Base-by-base conservation (phyloP, 2,329 filamentous ascomycete species). In the Aspergillus sp. region DNA sequence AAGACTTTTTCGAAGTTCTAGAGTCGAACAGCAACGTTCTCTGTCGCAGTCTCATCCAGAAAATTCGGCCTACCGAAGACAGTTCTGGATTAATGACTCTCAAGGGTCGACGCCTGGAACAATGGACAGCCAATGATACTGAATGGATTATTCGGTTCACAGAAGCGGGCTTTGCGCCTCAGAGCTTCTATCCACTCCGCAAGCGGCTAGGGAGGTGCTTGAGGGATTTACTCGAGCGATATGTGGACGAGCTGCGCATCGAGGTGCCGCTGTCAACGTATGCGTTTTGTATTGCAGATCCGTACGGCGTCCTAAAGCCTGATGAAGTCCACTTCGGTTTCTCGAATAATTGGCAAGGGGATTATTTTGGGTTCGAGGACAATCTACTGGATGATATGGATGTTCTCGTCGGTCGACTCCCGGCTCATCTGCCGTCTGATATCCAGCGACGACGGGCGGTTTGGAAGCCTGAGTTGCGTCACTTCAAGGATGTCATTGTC, bases 211-310 rank as follows among this genome's bases (percentile, higher is more conserved):
- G 62, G 2, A 60, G 56, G 2, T 67, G 70, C 28, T 57, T 79
- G 2, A 57, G 52, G 5, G 50, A 60, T 4, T 64, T 71, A 43
- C 65, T 78, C 19, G 51, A 66, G 3, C 60, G 60, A 3, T 68
- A 73, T 46, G 67, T 75, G 9, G 62, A 73, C 4, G 71, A 72
- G 12, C 57, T 79, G 8, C 67, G 69, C 29, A 71, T 81, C 12
- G 66, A 68, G 6, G 61, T 81, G 2, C 66, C 68, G 0, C 66
- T 71, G 12, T 78, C 78, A 0, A 78, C 79, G 0, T 75, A 72
- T 52, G 67, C 78, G 0, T 75, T 73, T 49, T 81, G 79, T 12
- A 68, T 83, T 9, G 75, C 77, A 1, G 80, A 83, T 58, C 78
- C 75, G 0, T 64, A 68, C 2, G 71, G 69, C 0, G 63, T 76